phyloP scores from a whole-genome alignment of 2,329 filamentous ascomycete genomes.

The Alternaria infectoria region DNA sequence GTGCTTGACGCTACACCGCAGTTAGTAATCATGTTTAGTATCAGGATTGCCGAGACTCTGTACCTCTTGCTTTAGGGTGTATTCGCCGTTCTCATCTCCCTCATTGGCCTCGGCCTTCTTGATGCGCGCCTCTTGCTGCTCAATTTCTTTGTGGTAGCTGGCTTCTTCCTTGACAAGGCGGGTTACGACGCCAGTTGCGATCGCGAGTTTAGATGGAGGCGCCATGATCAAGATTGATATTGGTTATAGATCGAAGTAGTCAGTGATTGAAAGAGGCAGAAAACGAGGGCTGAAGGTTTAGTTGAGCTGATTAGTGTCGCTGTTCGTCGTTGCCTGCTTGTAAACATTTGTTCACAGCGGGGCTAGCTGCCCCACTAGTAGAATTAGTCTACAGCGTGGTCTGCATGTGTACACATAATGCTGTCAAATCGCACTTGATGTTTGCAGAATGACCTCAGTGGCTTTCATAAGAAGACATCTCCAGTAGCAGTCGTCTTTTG shows the following conservation, averaged over 20 bases:
- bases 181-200: conserved; percentile 78
- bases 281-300: background rate
- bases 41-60: background rate
- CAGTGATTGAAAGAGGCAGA: background rate
- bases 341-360: conserved; percentile 23
- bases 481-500: background rate
- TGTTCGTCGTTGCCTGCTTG: conserved; percentile 20
- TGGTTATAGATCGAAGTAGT: background rate
- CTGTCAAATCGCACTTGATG: background rate
- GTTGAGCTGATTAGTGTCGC: background rate
- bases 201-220: conserved; percentile 75
- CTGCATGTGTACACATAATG: background rate
- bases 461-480: background rate
- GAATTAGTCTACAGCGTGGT: conserved; percentile 1
- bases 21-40: conserved; percentile 2
- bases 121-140: conserved; percentile 74
- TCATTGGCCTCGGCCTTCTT: conserved; percentile 67
- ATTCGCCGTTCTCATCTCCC: conserved; percentile 77
- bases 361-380: conserved; percentile 14
- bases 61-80: conserved; percentile 86
- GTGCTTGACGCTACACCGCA: conserved; percentile 68
- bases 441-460: background rate
- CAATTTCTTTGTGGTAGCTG: conserved; percentile 86
- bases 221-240: conserved; percentile 64
- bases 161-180: conserved; percentile 91